Conservation (phyloP, 805 yeast species). For the Lachancea waltii region DNA sequence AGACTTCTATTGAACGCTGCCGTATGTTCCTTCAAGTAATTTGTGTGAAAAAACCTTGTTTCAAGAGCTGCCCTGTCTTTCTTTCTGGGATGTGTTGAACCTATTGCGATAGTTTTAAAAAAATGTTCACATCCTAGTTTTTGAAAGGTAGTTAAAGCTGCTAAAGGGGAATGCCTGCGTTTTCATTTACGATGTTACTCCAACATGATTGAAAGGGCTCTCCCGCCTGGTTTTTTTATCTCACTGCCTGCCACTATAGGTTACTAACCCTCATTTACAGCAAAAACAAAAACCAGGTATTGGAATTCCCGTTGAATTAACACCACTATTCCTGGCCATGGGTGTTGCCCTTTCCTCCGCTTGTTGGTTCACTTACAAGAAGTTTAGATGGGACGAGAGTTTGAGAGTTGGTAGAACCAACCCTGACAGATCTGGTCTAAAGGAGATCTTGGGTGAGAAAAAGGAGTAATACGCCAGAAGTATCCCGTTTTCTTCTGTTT, state of each 20-base stretch:
- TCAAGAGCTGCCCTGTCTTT: too few species aligned
- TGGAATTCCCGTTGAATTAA: constrained; percentile 47
- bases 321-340: constrained; percentile 52
- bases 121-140: too few species aligned
- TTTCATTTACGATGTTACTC: too few species aligned
- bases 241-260: not conserved
- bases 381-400: constrained; percentile 42
- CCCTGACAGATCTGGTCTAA: constrained; percentile 36
- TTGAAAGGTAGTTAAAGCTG: too few species aligned
- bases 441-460: constrained; percentile 22
- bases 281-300: constrained; percentile 35
- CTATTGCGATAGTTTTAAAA: too few species aligned
- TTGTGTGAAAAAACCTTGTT: not conserved
- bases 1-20: constrained; percentile 42
- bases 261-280: constrained; percentile 6
- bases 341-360: constrained; percentile 48
- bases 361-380: constrained; percentile 46
- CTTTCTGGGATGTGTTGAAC: too few species aligned
- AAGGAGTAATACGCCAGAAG: too few species aligned
- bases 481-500: too few species aligned
- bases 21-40: constrained; percentile 28
- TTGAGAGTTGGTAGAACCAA: constrained; percentile 44
- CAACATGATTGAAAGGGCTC: too few species aligned
- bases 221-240: not conserved
- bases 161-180: too few species aligned